phyloP scores from a whole-genome alignment of 2,329 filamentous ascomycete species.

The Sporothrix phasma region DNA sequence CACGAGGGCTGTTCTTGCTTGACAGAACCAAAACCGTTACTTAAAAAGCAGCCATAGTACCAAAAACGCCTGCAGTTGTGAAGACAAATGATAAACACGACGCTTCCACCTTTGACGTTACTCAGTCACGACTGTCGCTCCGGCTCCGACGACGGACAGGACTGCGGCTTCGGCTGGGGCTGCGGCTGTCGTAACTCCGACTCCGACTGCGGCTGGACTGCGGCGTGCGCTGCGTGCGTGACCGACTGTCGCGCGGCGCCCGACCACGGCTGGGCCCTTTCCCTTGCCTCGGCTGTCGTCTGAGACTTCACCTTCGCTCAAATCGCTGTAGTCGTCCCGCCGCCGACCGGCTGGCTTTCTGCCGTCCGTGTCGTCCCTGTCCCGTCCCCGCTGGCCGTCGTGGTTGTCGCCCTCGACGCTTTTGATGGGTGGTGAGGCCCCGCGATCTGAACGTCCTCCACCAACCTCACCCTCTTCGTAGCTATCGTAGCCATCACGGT shows the following conservation, averaged over 20 bases:
- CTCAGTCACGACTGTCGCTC: not conserved
- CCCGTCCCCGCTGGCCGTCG: not conserved
- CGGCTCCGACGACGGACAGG: not conserved
- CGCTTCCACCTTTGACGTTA: too few relatives aligned
- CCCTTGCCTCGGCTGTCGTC: not conserved
- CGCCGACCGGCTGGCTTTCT: not conserved
- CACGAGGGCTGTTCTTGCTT: too few relatives aligned
- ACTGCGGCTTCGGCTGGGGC: slow-evolving; percentile 6
- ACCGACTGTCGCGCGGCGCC: not conserved
- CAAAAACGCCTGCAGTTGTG: too few relatives aligned
- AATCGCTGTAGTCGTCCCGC: not conserved
- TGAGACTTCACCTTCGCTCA: not conserved
- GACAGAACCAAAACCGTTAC: too few relatives aligned
- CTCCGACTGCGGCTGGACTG: not conserved
- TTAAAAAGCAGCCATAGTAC: too few relatives aligned
- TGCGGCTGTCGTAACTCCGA: not conserved
- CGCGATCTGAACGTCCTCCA: not conserved
- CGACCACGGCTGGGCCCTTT: not conserved
- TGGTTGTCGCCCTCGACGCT: slow-evolving; percentile 6
- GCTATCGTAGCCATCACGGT: not conserved
- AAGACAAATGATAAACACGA: too few relatives aligned
- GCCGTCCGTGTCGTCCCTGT: not conserved
- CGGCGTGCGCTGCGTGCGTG: slow-evolving; percentile 1
- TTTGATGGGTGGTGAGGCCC: not conserved
- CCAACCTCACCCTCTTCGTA: slow-evolving; percentile 6